phyloP scores from a whole-genome alignment of 2,329 filamentous ascomycete genomes.

The Thyridium curvatum region DNA sequence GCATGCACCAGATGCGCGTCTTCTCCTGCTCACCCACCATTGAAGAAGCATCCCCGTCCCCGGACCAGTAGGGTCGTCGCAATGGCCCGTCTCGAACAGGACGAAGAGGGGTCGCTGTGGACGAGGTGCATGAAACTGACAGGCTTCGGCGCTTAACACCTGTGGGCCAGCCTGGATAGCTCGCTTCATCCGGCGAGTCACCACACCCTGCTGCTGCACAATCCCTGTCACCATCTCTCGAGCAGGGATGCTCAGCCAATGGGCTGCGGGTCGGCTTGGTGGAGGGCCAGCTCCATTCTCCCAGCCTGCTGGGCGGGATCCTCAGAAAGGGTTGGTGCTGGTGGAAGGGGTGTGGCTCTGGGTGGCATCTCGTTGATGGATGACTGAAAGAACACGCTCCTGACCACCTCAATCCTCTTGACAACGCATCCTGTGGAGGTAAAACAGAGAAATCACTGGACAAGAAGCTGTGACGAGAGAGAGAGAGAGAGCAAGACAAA shows the following conservation, averaged over 20 bases:
- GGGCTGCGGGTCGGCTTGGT: not conserved
- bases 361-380: too few relatives aligned
- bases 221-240: slow-evolving; percentile 5
- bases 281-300: not conserved
- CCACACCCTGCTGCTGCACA: slow-evolving; percentile 10
- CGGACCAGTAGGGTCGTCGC: slow-evolving; percentile 23
- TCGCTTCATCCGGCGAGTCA: slow-evolving; percentile 35
- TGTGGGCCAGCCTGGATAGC: slow-evolving; percentile 16
- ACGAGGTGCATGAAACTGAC: slow-evolving; percentile 40
- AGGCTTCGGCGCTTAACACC: slow-evolving; percentile 52
- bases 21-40: slow-evolving; percentile 15
- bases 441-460: too few relatives aligned
- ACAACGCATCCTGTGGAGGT: too few relatives aligned
- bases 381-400: too few relatives aligned
- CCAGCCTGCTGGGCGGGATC: slow-evolving; percentile 13
- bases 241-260: slow-evolving; percentile 10
- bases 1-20: slow-evolving; percentile 27
- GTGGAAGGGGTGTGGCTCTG: too few relatives aligned
- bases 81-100: slow-evolving; percentile 18
- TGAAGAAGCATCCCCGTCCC: slow-evolving; percentile 6
- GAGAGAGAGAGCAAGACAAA: too few relatives aligned
- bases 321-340: not conserved
- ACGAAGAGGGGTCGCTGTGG: too few relatives aligned
- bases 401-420: too few relatives aligned
- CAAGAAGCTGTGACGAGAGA: too few relatives aligned